Evolutionary conservation across 768 basidiomycete genomes (phyloP).

Genomic region (Rhodosporidiobolus odoratus): DNA sequence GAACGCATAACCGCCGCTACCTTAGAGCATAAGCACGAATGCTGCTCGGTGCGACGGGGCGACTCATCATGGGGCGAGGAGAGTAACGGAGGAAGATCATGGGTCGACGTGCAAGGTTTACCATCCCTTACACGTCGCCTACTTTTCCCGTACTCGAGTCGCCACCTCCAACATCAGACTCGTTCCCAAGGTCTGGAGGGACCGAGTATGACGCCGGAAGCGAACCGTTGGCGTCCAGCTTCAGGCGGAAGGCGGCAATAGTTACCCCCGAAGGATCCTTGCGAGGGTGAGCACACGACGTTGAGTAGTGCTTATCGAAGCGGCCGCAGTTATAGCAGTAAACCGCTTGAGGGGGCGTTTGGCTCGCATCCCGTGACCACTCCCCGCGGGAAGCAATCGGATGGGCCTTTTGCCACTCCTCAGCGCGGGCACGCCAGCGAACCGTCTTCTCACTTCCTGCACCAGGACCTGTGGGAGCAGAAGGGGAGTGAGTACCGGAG

Average conservation of each 20-base stretch:
- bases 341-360: too few relatives aligned
- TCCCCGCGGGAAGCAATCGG: neutral
- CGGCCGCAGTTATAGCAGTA: constrained; percentile 3
- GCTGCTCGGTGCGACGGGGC: neutral
- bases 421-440: neutral
- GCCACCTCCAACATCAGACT: neutral
- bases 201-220: too few relatives aligned
- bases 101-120: neutral
- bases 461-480: neutral
- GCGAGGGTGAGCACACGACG: neutral
- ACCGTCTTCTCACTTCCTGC: neutral
- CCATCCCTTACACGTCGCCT: neutral
- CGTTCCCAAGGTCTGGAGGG: neutral
- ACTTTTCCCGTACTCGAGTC: neutral
- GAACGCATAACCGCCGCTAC: neutral
- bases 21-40: neutral
- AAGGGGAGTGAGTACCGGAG: neutral
- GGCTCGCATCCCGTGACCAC: neutral
- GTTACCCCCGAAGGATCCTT: neutral
- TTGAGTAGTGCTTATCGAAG: neutral
- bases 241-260: neutral
- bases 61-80: neutral
- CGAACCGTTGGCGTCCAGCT: too few relatives aligned
- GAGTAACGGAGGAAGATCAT: neutral
- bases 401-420: neutral